Conservation (phyloP, 805 yeast genomes). For the Candida germanica region DNA sequence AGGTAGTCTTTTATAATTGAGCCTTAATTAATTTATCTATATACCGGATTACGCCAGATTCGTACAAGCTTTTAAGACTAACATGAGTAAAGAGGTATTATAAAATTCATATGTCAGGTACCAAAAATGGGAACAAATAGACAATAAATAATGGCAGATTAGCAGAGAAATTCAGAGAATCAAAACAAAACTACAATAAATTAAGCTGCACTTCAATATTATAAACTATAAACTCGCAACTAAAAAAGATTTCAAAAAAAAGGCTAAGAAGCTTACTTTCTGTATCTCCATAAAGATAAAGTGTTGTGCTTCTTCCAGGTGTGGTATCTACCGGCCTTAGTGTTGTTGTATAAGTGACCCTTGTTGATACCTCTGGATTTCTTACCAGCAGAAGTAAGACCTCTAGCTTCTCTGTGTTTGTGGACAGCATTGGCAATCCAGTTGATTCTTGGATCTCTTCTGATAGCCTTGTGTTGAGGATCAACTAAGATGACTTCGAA, state of each 20-base stretch:
- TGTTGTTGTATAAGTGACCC: constrained; percentile 99
- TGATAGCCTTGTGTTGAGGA: constrained; percentile 97
- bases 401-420: constrained; percentile 99
- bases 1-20: too few relatives aligned
- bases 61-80: too few relatives aligned
- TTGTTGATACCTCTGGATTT: constrained; percentile 99
- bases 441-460: constrained; percentile 98
- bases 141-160: background rate
- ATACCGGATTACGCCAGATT: too few relatives aligned
- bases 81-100: too few relatives aligned
- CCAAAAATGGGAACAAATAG: background rate
- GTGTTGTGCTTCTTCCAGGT: constrained; percentile 99
- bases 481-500: constrained; percentile 96
- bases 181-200: background rate
- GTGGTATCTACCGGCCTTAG: constrained; percentile 98
- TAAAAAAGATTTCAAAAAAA: background rate
- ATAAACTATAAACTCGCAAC: constrained; percentile 2
- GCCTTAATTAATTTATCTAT: too few relatives aligned
- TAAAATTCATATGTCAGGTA: too few relatives aligned
- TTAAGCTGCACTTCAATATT: constrained; percentile 7
- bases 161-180: background rate
- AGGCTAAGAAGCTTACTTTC: constrained; percentile 38
- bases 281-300: constrained; percentile 98
- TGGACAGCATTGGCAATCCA: constrained; percentile 99
- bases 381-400: constrained; percentile 97